Conservation (phyloP, 2,329 filamentous ascomycete species). For the Mollisia scopiformis region DNA sequence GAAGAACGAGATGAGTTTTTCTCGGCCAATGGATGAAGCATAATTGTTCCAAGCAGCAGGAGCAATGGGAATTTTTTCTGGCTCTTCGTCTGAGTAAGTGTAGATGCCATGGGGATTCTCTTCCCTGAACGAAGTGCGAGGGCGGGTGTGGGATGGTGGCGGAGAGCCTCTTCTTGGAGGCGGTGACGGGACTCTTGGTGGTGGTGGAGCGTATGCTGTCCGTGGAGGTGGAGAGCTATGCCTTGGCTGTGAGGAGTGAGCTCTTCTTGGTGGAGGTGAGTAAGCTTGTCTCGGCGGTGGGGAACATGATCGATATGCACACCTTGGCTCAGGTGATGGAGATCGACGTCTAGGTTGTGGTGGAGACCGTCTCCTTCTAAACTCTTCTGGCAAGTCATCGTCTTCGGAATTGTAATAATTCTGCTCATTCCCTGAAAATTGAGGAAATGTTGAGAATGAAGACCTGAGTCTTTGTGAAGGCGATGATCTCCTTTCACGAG, state of each 20-base stretch:
- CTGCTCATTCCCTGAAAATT: not conserved
- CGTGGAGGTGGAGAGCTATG: not conserved
- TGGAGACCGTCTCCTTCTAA: not conserved
- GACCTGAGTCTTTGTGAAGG: too few species aligned
- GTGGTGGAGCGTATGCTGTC: not conserved
- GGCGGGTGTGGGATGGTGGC: not conserved
- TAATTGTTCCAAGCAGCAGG: slow-evolving; percentile 14
- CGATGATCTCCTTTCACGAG: too few species aligned
- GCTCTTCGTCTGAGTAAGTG: slow-evolving; percentile 19
- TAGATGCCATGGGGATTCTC: not conserved
- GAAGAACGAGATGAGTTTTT: slow-evolving; percentile 4
- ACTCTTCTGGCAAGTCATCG: not conserved
- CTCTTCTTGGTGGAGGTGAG: not conserved
- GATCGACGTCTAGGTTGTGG: not conserved
- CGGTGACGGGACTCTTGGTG: not conserved
- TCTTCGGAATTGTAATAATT: not conserved
- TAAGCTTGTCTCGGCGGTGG: not conserved
- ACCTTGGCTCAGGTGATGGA: not conserved
- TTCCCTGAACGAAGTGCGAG: not conserved
- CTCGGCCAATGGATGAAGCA: not conserved
- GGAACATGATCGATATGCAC: not conserved
- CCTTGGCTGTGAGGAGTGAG: not conserved
- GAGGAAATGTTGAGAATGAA: too few species aligned
- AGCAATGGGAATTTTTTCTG: slow-evolving; percentile 3
- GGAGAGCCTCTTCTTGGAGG: not conserved